Conservation (phyloP, 192 early-diverging fungal species). For the Chytriomyces confervae region DNA sequence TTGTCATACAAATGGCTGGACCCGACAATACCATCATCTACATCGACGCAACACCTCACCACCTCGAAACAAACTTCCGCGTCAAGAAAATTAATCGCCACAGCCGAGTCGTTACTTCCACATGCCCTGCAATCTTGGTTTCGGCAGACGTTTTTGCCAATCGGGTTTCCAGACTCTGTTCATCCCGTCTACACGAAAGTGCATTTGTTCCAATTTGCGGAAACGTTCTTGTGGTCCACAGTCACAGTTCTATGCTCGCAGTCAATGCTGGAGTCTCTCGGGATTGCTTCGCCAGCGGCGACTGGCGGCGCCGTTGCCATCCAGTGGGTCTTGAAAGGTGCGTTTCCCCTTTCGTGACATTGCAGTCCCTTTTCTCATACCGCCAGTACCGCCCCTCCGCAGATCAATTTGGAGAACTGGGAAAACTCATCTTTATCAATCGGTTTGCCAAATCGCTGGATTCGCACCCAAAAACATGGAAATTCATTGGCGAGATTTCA, state of each 20-base stretch:
- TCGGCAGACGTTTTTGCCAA: constrained; percentile 64
- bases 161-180: constrained; percentile 65
- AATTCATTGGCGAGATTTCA: constrained; percentile 68
- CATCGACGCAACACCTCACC: too few relatives aligned
- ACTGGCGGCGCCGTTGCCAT: constrained; percentile 69
- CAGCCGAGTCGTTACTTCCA: neutral
- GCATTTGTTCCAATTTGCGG: constrained; percentile 65
- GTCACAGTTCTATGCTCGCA: constrained; percentile 71
- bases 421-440: constrained; percentile 75
- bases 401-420: constrained; percentile 55
- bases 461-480: constrained; percentile 77
- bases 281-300: constrained; percentile 59
- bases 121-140: constrained; percentile 40
- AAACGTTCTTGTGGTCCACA: constrained; percentile 67
- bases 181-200: constrained; percentile 62
- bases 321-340: constrained; percentile 76
- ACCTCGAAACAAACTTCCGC: neutral
- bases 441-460: constrained; percentile 70
- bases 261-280: constrained; percentile 69
- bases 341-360: neutral
- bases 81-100: neutral
- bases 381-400: neutral
- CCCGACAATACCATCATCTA: neutral
- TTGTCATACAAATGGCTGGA: constrained; percentile 15
- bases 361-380: neutral